A percentile compares a stretch with the other conserved stretches of the same genome.
phyloP scores from a whole-genome alignment of 2,329 filamentous ascomycete genomes.

The Diaporthe humulicola region DNA sequence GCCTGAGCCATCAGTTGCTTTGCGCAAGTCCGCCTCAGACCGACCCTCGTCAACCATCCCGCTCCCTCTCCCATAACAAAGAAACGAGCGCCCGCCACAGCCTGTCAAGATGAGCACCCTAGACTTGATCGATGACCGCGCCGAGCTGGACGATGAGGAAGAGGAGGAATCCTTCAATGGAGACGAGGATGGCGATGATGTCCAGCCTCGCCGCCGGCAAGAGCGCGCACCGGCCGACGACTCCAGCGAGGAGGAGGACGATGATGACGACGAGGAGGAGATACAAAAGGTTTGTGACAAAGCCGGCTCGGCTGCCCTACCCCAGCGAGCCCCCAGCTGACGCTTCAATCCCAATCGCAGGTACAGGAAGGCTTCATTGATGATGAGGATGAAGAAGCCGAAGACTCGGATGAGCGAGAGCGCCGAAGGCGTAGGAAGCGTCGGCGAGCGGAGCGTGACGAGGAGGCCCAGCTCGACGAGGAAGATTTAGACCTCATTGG shows the following conservation, averaged over 20 bases:
- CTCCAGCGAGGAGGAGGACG: constrained; percentile 92
- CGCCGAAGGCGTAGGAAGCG: constrained; percentile 82
- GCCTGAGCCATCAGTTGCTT: constrained; percentile 5
- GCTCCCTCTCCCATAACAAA: constrained; percentile 29
- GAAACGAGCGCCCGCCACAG: constrained; percentile 42
- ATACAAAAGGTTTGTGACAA: constrained; percentile 72
- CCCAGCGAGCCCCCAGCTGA: constrained; percentile 14
- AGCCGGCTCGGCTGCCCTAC: neutral
- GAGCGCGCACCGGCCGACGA: constrained; percentile 74
- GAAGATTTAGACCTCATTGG: constrained; percentile 97
- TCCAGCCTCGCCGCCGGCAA: constrained; percentile 65
- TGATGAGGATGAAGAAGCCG: constrained; percentile 80
- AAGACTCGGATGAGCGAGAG: constrained; percentile 65
- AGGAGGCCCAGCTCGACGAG: constrained; percentile 92
- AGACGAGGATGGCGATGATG: constrained; percentile 81
- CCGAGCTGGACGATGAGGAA: constrained; percentile 87
- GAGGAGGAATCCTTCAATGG: constrained; percentile 88
- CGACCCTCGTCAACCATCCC: neutral
- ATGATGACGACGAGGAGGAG: constrained; percentile 92
- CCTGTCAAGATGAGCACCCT: constrained; percentile 74
- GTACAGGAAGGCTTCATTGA: constrained; percentile 96
- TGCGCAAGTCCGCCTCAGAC: neutral
- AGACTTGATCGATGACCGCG: constrained; percentile 86
- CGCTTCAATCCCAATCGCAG: constrained; percentile 57
- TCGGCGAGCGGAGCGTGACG: constrained; percentile 80